phyloP scores from a whole-genome alignment of 306 rosid species.

The Citrullus colocynthis region DNA sequence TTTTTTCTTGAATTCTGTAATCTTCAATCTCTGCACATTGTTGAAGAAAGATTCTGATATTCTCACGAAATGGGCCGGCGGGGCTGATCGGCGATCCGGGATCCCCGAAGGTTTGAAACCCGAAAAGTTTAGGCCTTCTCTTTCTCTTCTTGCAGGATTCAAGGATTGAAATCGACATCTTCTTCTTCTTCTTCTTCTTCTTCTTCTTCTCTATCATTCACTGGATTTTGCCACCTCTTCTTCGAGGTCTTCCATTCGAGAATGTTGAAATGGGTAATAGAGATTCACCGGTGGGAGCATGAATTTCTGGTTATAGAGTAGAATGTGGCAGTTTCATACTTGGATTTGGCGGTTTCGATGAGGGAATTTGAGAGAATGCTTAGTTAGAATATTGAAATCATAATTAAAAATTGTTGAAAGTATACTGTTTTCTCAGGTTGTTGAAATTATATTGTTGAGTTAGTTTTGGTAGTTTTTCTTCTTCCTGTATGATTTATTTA shows the following conservation, averaged over 20 bases:
- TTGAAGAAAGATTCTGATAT: conserved; percentile 51
- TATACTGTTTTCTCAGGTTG: not conserved
- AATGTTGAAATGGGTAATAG: not conserved
- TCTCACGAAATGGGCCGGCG: conserved; percentile 51
- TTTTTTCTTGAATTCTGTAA: conserved; percentile 33
- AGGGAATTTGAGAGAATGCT: not conserved
- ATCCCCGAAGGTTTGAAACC: conserved; percentile 52
- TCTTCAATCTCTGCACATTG: conserved; percentile 52
- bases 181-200: conserved; percentile 11
- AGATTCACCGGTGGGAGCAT: not conserved
- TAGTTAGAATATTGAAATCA: not conserved
- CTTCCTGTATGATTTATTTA: not conserved
- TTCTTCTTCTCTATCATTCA: not conserved
- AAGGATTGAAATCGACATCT: conserved; percentile 42
- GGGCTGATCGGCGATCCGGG: conserved; percentile 35
- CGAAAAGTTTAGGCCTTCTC: conserved; percentile 40
- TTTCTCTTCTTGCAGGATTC: conserved; percentile 61
- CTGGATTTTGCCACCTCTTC: conserved; percentile 5
- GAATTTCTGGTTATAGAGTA: not conserved
- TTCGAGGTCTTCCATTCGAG: not conserved
- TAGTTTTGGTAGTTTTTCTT: not conserved
- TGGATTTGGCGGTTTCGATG: not conserved
- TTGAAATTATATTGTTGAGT: not conserved
- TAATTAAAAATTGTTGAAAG: not conserved
- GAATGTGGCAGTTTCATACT: not conserved